Evolutionary conservation across 2,329 filamentous ascomycete species (phyloP), one percentile per base, ranked within the genome.

Genomic region (Microcera coccophila): DNA sequence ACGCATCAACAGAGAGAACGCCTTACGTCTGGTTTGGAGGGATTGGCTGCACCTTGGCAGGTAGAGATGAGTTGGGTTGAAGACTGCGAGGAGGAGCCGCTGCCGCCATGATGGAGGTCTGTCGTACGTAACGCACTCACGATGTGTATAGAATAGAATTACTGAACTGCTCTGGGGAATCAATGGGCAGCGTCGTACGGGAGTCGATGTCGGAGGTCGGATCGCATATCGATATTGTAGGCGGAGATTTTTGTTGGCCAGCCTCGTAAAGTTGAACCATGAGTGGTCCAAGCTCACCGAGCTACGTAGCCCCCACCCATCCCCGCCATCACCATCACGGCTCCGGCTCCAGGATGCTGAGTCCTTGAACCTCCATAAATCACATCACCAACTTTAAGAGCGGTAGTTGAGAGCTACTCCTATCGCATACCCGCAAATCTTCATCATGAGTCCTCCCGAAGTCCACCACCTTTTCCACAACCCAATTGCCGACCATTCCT

Each of bases 391-490:
- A 17, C 34, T 43, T 26, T 14, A 22, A 42, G 4, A 36, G 74
- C 80, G 87, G 78, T 93, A 96, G 93, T 97, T 85, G 93, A 97
- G 93, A 95, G 89, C 81, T 87, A 67, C 68, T 71, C 68, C 68
- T 71, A 70, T 69, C 63, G 66, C 56, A 50, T 38, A 10, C 28
- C 48, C 45, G 26, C 40, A 38, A 39, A 15, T 8, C 14, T 28
- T 50, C 66, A 76, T 40, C 47, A 97, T 97, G 91, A 76, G 87
- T 42, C 67, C 84, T 47, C 88, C 90, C 53, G 88, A 97, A 76
- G 87, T 95, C 45, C 89, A 97, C 71, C 90, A 97, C 63, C 85
- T 98, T 54, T 98, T 98, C 74, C 90, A 97, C 73, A 82, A 85
- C 58, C 90, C 91, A 49, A 96, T 98, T 63, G 88, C 89, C 55